Evolutionary conservation across 306 rosid genomes (phyloP).

Genomic region (Corylus avellana): DNA sequence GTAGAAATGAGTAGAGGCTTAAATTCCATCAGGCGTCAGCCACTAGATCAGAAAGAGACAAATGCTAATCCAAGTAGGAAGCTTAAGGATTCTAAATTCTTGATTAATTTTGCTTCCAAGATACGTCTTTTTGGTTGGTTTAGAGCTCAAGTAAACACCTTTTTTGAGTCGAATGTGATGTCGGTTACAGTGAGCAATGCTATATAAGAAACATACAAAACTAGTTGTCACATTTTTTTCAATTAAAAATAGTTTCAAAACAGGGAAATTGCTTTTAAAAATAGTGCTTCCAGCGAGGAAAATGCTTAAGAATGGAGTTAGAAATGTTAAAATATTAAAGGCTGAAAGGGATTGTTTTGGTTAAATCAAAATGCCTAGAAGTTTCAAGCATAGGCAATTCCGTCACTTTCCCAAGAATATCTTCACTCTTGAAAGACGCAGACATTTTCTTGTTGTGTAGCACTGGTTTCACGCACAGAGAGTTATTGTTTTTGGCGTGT

Average conservation of each 20-base stretch:
- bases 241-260: background rate
- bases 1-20: no score
- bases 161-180: no score
- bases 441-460: background rate
- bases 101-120: background rate
- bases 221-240: background rate
- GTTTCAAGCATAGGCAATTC: background rate
- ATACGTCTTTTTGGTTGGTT: background rate
- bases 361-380: background rate
- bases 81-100: background rate
- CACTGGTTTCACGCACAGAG: background rate
- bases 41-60: no score
- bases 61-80: background rate
- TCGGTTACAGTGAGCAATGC: no score
- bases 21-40: no score
- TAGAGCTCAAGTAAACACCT: background rate
- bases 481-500: background rate
- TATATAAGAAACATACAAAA: no score
- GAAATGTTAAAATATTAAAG: background rate
- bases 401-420: background rate
- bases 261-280: background rate
- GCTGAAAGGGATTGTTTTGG: background rate
- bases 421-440: background rate
- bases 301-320: background rate
- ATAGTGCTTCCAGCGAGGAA: background rate